These are phyloP conservation scores for Hypoxylon sp. DNA, from an alignment of 2,329 filamentous ascomycete species.

Conservation along the genomic window DNA sequence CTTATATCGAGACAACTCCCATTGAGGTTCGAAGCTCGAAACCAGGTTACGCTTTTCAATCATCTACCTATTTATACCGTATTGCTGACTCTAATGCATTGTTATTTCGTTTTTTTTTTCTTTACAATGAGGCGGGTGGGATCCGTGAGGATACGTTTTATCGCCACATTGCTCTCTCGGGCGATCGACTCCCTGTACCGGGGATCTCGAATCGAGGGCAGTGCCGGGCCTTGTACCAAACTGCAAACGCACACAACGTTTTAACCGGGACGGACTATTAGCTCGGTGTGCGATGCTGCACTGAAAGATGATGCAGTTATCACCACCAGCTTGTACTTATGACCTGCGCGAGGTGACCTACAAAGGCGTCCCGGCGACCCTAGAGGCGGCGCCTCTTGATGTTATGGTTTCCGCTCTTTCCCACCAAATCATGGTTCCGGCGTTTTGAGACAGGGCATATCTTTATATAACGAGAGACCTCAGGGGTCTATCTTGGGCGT, in stretches of 20 bases:
- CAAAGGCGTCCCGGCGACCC: slow-evolving; percentile 20
- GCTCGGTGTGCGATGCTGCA: slow-evolving; percentile 1
- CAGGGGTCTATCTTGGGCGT: slow-evolving; percentile 16
- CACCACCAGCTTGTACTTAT: slow-evolving; percentile 8
- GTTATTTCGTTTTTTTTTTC: slow-evolving; percentile 9
- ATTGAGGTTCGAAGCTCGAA: background rate
- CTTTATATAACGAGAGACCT: slow-evolving; percentile 10
- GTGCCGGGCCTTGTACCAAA: slow-evolving; percentile 12
- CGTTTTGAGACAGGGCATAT: slow-evolving; percentile 22
- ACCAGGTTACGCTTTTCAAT: slow-evolving; percentile 13
- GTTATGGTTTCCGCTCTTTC: slow-evolving; percentile 12
- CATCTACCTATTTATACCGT: slow-evolving; percentile 1
- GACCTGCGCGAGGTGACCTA: slow-evolving; percentile 14
- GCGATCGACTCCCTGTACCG: background rate
- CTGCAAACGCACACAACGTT: slow-evolving; percentile 27
- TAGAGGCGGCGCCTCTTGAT: slow-evolving; percentile 29
- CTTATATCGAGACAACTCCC: background rate
- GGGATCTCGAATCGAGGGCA: slow-evolving; percentile 2
- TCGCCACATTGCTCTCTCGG: slow-evolving; percentile 2
- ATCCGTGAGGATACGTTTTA: slow-evolving; percentile 42
- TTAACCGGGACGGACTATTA: background rate
- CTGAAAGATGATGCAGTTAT: slow-evolving; percentile 19
- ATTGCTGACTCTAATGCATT: slow-evolving; percentile 14
- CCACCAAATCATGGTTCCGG: slow-evolving; percentile 12
- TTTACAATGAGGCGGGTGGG: slow-evolving; percentile 21